Base-by-base conservation (phyloP, 305 asterid genomes). In the Solanum hybrid region DNA sequence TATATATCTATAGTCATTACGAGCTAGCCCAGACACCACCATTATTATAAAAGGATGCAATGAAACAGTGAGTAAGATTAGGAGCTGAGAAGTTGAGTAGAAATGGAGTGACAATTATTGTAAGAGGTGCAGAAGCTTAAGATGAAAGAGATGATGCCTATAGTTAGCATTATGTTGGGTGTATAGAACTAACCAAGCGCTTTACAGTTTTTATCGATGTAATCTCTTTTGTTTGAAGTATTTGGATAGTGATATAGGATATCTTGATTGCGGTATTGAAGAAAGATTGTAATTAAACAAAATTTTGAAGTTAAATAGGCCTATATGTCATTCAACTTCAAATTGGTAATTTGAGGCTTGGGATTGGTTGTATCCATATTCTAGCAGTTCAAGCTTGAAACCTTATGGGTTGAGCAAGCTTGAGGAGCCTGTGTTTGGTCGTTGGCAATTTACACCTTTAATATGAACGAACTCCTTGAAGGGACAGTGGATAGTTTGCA, bases 301-400 rank as follows among this genome's bases (percentile, higher is more conserved):
- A 83, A 10, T 5, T 10, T 29, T 20, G 6, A 51, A 46, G 42
- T 83, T 39, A 83, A 83, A n/a, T n/a, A n/a, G n/a, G n/a, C n/a
- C n/a, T 82, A 24, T 14, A 81, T 34, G 12, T 57, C 74, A 42
- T 46, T 42, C 74, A 83, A 18, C 74, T 29, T 83, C 39, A 46
- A 83, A 33, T 34, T 83, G 87, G 11, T 82, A 29, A 46, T 83
- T 83, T 42, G 87, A 46, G 75, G 88, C 73, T 84, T 5, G 42
- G 69, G 88, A 51, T 84, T 8, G 29, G 71, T 51, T 51, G 88
- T 84, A 29, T 84, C 42, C 42, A 51, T 84, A 6, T 57, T 51
- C 42, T 46, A 31, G 74, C 88, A 84, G 75, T 57, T 57, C 87
- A 29, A 82, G 87, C 87, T 82, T 82, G 73, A 82, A 84, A 84